A percentile compares a stretch with the other conserved stretches of the same genome.
Evolutionary conservation across 2,329 filamentous ascomycete species (phyloP).

Genomic region (Trichoderma hamatum): DNA sequence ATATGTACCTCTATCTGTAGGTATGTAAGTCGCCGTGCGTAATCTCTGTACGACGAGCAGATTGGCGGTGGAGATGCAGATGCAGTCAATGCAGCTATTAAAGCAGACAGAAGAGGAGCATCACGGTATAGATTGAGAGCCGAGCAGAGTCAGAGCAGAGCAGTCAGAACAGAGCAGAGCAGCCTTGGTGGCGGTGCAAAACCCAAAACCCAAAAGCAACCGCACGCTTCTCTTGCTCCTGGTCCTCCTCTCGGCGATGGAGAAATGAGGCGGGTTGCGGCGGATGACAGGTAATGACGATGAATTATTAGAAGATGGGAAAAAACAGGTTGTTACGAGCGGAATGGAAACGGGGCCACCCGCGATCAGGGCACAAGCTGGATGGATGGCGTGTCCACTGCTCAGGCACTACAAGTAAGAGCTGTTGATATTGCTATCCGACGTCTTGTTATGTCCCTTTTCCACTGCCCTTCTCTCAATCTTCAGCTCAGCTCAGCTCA

Average conservation of each 20-base stretch:
- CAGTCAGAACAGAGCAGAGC: not conserved
- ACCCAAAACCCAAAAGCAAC: not conserved
- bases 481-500: not conserved
- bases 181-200: not conserved
- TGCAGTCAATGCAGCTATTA: not conserved
- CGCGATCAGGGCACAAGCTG: conserved; percentile 15
- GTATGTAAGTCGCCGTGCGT: not conserved
- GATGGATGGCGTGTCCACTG: conserved; percentile 16
- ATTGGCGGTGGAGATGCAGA: conserved; percentile 9
- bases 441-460: not conserved
- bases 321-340: not conserved
- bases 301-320: not conserved
- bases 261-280: not conserved
- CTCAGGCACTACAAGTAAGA: not conserved
- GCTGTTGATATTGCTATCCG: not conserved
- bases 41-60: not conserved
- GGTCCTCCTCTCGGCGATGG: not conserved
- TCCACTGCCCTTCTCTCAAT: not conserved
- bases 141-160: not conserved
- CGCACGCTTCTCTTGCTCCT: not conserved
- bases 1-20: not conserved
- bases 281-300: not conserved
- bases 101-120: not conserved
- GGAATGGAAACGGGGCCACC: conserved; percentile 7
- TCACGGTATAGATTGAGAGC: not conserved